A percentile compares a stretch with the other conserved stretches of the same genome.
Evolutionary conservation across 768 basidiomycete genomes (phyloP).

Genomic region (Amanita rubescens): DNA sequence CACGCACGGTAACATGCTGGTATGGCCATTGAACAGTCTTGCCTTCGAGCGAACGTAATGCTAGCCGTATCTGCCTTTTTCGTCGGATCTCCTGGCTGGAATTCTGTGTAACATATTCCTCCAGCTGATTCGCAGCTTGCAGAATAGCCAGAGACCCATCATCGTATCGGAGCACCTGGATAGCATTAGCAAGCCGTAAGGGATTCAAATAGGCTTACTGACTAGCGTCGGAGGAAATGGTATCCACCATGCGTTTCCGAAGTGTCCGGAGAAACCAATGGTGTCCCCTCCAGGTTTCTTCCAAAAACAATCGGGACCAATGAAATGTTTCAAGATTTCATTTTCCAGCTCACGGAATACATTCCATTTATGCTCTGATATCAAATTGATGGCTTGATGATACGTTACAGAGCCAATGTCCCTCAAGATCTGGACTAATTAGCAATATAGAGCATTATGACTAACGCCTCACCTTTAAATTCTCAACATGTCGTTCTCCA

Average conservation of each 20-base stretch:
- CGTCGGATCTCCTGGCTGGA: constrained; percentile 37
- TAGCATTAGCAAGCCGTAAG: background rate
- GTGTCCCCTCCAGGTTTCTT: constrained; percentile 25
- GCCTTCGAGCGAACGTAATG: constrained; percentile 60
- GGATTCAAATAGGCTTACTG: constrained; percentile 14
- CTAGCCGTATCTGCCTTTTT: constrained; percentile 50
- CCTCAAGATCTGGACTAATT: constrained; percentile 54
- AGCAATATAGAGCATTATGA: too few relatives aligned
- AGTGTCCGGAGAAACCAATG: constrained; percentile 40
- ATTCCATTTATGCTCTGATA: constrained; percentile 39
- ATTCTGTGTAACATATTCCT: constrained; percentile 58
- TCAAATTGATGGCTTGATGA: constrained; percentile 38
- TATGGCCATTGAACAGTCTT: constrained; percentile 59
- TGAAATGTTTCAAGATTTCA: constrained; percentile 46
- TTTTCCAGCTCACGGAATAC: constrained; percentile 40
- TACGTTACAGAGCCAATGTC: constrained; percentile 59
- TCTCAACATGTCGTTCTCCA: constrained; percentile 69
- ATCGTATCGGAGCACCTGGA: constrained; percentile 65
- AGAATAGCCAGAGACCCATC: constrained; percentile 46
- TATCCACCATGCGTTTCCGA: constrained; percentile 76
- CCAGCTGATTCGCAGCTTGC: constrained; percentile 40
- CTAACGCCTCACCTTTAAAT: constrained; percentile 50
- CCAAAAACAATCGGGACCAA: constrained; percentile 76
- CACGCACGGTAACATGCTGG: constrained; percentile 45
- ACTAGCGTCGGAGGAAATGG: constrained; percentile 73